Evolutionary conservation across 2,329 filamentous ascomycete species (phyloP), one percentile per base, ranked within the genome.

Genomic region (Monosporascus cannonballus): DNA sequence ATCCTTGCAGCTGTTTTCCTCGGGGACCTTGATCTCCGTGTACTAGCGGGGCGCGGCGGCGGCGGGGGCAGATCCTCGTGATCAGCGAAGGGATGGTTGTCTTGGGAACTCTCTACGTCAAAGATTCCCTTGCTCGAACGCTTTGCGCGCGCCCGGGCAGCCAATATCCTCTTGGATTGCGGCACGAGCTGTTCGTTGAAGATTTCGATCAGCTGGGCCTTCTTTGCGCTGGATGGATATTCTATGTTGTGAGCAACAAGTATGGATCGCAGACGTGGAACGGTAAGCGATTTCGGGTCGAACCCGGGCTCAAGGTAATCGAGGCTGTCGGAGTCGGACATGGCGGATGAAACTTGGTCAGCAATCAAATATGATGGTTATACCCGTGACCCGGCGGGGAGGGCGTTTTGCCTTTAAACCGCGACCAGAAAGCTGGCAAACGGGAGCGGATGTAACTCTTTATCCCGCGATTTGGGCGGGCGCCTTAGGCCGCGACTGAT

Each of bases 141-240:
- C 74, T 91, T 91, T 15, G 91, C 92, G 53, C 85, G 82, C 42
- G 88, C 85, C 62, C 88, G 84, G 50, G 87, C 84, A 14, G 82
- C 80, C 34, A 96, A 77, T 24, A 97, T 80, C 70, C 87, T 89
- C 59, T 82, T 81, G 2, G 90, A 86, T 62, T 93, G 86, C 0
- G 93, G 88, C 4, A 89, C 73, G 27, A 99, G 80, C 57, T 94
- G 76, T 34, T 87, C 78, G 65, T 87, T 85, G 71, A 99, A 91
- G 47, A 97, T 83, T 7, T 88, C 84, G 55, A 99, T 79, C 22
- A 99, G 83, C 66, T 96, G 87, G 0, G 84, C 76, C 75, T 99
- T 99, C 75, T 97, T 99, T 14, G 94, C 91, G 4, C 86, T 92
- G 0, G 90, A 86, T 5, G 92, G 87, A 67, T 96, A 97, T 38